Evolutionary conservation across 1,284 basidiomycete species (phyloP).

Genomic region (Ustilago trichophora): DNA sequence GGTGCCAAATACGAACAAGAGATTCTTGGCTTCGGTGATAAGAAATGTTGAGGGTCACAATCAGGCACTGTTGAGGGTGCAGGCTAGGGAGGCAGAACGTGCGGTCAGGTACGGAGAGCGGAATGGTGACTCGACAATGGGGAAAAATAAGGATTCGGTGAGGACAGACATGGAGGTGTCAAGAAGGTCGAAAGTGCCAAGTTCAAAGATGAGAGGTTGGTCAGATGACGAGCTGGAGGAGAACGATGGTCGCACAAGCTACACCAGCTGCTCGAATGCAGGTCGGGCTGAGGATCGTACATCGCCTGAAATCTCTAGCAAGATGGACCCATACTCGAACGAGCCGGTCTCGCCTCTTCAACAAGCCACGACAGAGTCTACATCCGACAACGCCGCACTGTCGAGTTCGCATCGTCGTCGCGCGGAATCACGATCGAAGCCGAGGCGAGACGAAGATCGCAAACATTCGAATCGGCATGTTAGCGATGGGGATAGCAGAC

Average conservation of each 20-base stretch:
- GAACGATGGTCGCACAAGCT: too few species aligned
- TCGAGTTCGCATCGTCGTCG: too few species aligned
- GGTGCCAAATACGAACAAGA: constrained; percentile 48
- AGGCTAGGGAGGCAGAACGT: constrained; percentile 7
- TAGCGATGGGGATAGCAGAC: too few species aligned
- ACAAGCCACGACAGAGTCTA: too few species aligned
- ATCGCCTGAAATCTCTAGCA: constrained; percentile 36
- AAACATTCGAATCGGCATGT: too few species aligned
- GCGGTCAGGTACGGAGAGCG: not conserved
- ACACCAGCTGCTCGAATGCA: too few species aligned
- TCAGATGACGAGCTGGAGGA: constrained; percentile 5
- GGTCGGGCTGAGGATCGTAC: too few species aligned
- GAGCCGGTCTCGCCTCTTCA: constrained; percentile 31
- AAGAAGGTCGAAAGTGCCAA: not conserved
- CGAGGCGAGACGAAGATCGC: too few species aligned
- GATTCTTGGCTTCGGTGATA: constrained; percentile 49
- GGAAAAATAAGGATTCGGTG: too few species aligned
- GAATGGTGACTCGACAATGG: too few species aligned
- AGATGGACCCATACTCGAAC: constrained; percentile 60
- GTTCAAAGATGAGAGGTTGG: constrained; percentile 13
- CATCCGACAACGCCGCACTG: too few species aligned
- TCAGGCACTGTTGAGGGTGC: constrained; percentile 27
- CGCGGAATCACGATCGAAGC: too few species aligned
- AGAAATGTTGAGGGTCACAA: constrained; percentile 57
- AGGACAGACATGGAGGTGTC: not conserved